Conservation (phyloP, 345 rosid genomes). For the Salix arbutifolia region DNA sequence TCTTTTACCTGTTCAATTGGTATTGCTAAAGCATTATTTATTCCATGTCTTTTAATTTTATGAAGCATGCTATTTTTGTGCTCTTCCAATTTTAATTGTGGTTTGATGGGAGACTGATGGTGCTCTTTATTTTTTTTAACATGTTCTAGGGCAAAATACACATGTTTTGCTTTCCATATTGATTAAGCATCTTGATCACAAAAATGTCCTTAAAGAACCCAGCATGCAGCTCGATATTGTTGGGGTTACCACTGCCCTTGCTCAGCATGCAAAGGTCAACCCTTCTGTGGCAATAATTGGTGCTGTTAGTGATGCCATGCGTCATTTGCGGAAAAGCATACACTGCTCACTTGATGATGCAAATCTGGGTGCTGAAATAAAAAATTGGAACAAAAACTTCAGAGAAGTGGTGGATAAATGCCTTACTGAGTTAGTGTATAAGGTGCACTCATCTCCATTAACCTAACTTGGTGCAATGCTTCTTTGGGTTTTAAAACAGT, state of each 20-base stretch:
- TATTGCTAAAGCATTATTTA: not conserved
- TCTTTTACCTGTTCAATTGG: conserved; percentile 3
- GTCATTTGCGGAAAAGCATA: conserved; percentile 85
- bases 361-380: conserved; percentile 53
- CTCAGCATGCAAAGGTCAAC: conserved; percentile 61
- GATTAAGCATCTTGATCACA: conserved; percentile 95
- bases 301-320: conserved; percentile 74
- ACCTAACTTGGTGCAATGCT: not conserved
- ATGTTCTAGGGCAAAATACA: conserved; percentile 66
- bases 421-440: conserved; percentile 63
- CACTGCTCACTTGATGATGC: conserved; percentile 74
- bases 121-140: not conserved
- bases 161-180: conserved; percentile 80
- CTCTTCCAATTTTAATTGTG: conserved; percentile 1
- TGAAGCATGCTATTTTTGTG: not conserved
- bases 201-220: conserved; percentile 74
- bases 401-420: conserved; percentile 76
- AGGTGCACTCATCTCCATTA: conserved; percentile 41
- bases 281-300: conserved; percentile 74
- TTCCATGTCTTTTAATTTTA: not conserved
- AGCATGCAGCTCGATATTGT: conserved; percentile 73
- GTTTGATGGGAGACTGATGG: conserved; percentile 3
- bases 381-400: conserved; percentile 53
- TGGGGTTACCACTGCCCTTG: conserved; percentile 68
- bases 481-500: conserved; percentile 3